A percentile compares a stretch with the other conserved stretches of the same genome.
Evolutionary conservation across 768 basidiomycete genomes (phyloP).

Genomic region (Agaricus blazei): DNA sequence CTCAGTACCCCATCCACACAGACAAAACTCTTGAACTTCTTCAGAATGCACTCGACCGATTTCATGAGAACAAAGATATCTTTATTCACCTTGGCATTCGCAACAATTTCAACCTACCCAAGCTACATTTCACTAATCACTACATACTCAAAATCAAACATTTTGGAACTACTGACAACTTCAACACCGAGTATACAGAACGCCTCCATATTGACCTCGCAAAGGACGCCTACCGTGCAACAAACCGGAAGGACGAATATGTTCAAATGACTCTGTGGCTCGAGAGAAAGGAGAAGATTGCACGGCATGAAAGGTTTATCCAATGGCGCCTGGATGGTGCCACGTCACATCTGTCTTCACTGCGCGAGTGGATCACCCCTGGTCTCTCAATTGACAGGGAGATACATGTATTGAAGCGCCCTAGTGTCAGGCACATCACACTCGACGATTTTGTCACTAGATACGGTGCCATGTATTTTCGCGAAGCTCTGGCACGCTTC

Average conservation of each 20-base stretch:
- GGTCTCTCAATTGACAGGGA: conserved; percentile 14
- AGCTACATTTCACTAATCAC: conserved; percentile 25
- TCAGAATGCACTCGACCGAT: conserved; percentile 18
- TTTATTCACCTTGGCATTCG: conserved; percentile 24
- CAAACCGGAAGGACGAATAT: conserved; percentile 21
- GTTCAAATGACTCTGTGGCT: conserved; percentile 38
- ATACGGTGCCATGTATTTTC: too few relatives aligned
- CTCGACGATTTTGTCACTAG: too few relatives aligned
- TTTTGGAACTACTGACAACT: conserved; percentile 25
- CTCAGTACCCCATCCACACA: conserved; percentile 22
- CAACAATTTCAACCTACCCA: conserved; percentile 30
- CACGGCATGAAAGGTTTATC: background rate
- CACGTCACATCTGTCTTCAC: conserved; percentile 12
- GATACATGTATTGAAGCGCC: conserved; percentile 10
- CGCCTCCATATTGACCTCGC: conserved; percentile 8
- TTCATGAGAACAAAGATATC: conserved; percentile 23
- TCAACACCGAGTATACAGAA: conserved; percentile 29
- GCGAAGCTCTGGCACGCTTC: too few relatives aligned
- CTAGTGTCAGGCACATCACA: too few relatives aligned
- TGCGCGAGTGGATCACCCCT: background rate
- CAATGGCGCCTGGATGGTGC: conserved; percentile 23
- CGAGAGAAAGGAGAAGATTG: background rate
- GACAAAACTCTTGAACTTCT: conserved; percentile 19
- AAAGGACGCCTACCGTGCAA: conserved; percentile 23
- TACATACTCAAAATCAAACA: conserved; percentile 21